Evolutionary conservation across 2,329 filamentous ascomycete species (phyloP), one percentile per base, ranked within the genome.

Genomic region (Grosmannia huntii): DNA sequence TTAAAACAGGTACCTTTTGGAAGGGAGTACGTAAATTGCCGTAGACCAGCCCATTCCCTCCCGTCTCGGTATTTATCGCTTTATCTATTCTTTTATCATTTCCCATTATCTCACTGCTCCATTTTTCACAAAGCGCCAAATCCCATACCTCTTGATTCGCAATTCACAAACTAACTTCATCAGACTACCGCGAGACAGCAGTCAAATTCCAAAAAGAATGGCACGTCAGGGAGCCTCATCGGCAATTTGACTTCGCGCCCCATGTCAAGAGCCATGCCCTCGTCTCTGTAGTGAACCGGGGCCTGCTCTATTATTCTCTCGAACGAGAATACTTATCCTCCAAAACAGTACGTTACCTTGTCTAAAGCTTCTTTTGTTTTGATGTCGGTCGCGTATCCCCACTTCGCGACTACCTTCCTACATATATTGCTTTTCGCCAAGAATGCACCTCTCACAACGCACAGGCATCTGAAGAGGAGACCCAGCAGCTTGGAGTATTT

Each of bases 141-240:
- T 27, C 19, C 27, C 27, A 25, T 36, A 19, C 10, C n/a, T 21
- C 27, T 23, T 19, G 21, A 25, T 49, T 48, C 19, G 46, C 50
- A 23, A 23, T 10, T 27, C 36, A 31, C 49, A 25, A 48, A 56
- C 60, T 64, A 60, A 65, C 60, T n/a, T 10, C 57, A 3, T 31
- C 73, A 85, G 83, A 84, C 74, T 86, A 84, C 73, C 78, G 79
- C 71, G 83, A 85, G 69, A 84, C 83, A 50, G 83, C 83, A 57
- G 78, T 81, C 71, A 84, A 83, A 68, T 80, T 86, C 64, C 82
- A 85, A 67, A 84, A 85, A 68, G 82, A 86, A 73, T 86, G 83
- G 83, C 78, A 82, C 70, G 73, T 83, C 63, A 73, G 76, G 66
- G 75, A 81, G 70, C 83, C 83, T 65, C 81, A 85, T 68, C 77